Base-by-base conservation (phyloP, 257 asterid species). In the Cinchona pubescens region DNA sequence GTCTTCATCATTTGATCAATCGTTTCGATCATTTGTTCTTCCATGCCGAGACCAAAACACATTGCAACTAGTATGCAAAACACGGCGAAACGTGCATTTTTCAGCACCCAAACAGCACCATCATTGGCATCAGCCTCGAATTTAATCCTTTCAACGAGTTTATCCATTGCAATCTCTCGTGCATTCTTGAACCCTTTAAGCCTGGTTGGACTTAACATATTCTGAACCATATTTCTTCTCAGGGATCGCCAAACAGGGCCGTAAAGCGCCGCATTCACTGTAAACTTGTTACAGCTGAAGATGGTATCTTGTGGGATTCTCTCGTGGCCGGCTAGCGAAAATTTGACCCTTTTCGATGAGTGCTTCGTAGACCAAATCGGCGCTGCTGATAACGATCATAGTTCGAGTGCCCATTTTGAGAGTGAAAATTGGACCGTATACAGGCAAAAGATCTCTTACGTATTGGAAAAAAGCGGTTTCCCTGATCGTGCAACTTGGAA, bases 31-130 rank as follows among this genome's bases (percentile, higher is more conserved):
- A 80, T 83, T 32, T 87, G 75, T 29, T 82, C 90, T 37, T 88
- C 91, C 97, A 94, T 89, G n/a, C 90, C 96, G 0, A 94, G 53
- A 4, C 99, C 99, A 16, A 94, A 94, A 70, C 97, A 92, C 96
- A 92, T 92, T 0, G 92, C 71, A 0, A 88, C 45, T 0, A 92
- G 90, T 16, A 94, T 89, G 71, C 88, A 87, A 46, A 92, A 94
- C 0, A 86, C 90, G 0, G 96, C 98, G 15, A 89, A 92, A 19
- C 97, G 80, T 21, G 91, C 88, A 69, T 90, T 89, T 48, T 65
- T 88, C 65, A 94, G 86, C 67, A 94, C 99, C 87, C 86, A 89
- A 45, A 94, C 97, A 0, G 73, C 82, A 34, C 91, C 92, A 27
- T 58, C 85, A 25, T 88, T 86, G 0, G 77, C 90, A 76, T 79